These are phyloP conservation scores for Silybum marianum DNA, from an alignment of 129 eudicot genomes.

Conservation along the genomic window DNA sequence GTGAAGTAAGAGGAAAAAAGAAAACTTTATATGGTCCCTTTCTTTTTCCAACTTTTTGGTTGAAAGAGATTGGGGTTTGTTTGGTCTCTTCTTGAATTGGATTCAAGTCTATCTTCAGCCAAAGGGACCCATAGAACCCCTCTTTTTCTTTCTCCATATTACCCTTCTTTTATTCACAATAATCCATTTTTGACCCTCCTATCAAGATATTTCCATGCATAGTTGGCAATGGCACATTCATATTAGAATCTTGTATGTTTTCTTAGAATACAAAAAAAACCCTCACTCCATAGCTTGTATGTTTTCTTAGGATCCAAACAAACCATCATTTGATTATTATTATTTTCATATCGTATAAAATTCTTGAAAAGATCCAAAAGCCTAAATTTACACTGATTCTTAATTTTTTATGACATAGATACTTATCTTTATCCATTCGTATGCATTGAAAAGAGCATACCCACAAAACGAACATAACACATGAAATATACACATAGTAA, in stretches of 20 bases:
- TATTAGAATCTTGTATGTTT: not conserved
- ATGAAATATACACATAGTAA: not conserved
- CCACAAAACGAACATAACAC: not conserved
- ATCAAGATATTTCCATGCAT: constrained; percentile 19
- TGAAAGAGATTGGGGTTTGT: constrained; percentile 36
- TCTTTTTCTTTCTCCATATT: constrained; percentile 19
- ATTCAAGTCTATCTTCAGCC: constrained; percentile 37
- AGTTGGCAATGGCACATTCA: constrained; percentile 19
- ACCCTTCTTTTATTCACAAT: constrained; percentile 11
- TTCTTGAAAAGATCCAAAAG: not conserved
- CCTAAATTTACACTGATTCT: not conserved
- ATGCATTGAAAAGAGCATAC: not conserved
- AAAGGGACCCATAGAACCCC: constrained; percentile 24
- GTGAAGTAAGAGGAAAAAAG: not conserved
- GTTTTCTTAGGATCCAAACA: not conserved
- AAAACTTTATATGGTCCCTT: constrained; percentile 41
- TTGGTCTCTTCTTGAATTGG: constrained; percentile 35
- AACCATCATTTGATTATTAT: not conserved
- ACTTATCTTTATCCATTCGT: not conserved
- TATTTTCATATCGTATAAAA: too few species aligned
- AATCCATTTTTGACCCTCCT: constrained; percentile 21
- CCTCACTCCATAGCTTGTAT: not conserved
- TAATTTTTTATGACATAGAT: too few species aligned
- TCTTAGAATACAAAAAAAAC: not conserved
- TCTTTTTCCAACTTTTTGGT: constrained; percentile 38